Percentiles rank a stretch among this genome's conserved stretches.
phyloP scores from a whole-genome alignment of 495 filamentous ascomycete genomes.

The Copromyces sp. region DNA sequence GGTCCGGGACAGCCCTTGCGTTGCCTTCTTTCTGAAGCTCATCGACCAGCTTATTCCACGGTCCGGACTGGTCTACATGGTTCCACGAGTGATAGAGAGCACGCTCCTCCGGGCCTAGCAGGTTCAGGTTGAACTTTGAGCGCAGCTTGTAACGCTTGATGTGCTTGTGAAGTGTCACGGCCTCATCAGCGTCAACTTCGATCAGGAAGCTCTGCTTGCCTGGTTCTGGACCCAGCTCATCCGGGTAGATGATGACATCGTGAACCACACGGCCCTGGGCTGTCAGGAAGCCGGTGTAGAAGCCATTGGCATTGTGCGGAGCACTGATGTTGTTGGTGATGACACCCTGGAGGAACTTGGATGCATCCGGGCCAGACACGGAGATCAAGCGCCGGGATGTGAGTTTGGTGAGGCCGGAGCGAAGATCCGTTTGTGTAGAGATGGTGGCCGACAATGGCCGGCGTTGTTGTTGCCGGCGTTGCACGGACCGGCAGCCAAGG shows the following conservation, averaged over 20 bases:
- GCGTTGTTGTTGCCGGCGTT: constrained; percentile 2
- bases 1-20: constrained; percentile 38
- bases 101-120: constrained; percentile 52
- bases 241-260: constrained; percentile 82
- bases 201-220: constrained; percentile 51
- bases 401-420: constrained; percentile 44
- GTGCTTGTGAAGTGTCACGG: constrained; percentile 51
- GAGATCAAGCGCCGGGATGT: constrained; percentile 66
- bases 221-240: constrained; percentile 36
- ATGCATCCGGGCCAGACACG: constrained; percentile 65
- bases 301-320: constrained; percentile 29
- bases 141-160: constrained; percentile 76
- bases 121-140: constrained; percentile 58
- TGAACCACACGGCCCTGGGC: constrained; percentile 73
- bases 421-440: constrained; percentile 24
- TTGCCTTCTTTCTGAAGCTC: not conserved
- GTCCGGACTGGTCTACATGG: not conserved
- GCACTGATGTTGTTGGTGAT: constrained; percentile 60
- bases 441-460: constrained; percentile 2
- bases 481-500: not conserved
- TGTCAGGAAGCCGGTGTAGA: constrained; percentile 77
- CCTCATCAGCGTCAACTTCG: constrained; percentile 65
- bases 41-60: not conserved
- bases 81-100: constrained; percentile 60
- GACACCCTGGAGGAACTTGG: constrained; percentile 79